A percentile compares a stretch with the other conserved stretches of the same genome.
phyloP scores from a whole-genome alignment of 768 basidiomycete species.

The Calocera cornea region DNA sequence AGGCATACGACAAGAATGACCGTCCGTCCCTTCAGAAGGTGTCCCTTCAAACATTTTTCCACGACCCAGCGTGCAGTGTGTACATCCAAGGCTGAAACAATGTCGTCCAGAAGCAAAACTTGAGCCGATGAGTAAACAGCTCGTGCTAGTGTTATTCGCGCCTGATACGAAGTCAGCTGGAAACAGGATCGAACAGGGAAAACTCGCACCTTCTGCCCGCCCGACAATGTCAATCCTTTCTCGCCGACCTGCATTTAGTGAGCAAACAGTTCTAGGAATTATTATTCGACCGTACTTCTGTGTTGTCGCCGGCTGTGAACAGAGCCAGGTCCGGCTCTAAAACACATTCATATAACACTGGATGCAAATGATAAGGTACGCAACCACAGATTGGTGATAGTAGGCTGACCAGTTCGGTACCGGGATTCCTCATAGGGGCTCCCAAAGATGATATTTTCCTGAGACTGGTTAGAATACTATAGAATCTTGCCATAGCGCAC shows the following conservation, averaged over 20 bases:
- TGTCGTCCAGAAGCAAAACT: slow-evolving; percentile 41
- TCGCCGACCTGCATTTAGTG: slow-evolving; percentile 37
- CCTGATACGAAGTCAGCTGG: too few species aligned
- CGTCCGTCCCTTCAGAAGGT: slow-evolving; percentile 36
- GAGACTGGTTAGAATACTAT: slow-evolving; percentile 16
- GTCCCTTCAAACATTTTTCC: slow-evolving; percentile 35
- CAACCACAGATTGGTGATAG: not conserved
- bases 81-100: slow-evolving; percentile 29
- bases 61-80: slow-evolving; percentile 29
- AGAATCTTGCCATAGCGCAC: not conserved
- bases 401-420: slow-evolving; percentile 17
- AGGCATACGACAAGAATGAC: slow-evolving; percentile 38
- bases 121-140: slow-evolving; percentile 46
- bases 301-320: slow-evolving; percentile 47
- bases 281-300: slow-evolving; percentile 28
- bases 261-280: not conserved
- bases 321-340: slow-evolving; percentile 34
- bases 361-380: not conserved
- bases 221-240: slow-evolving; percentile 47
- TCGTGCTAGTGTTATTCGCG: slow-evolving; percentile 41
- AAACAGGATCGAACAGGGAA: too few species aligned
- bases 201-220: slow-evolving; percentile 36
- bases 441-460: slow-evolving; percentile 27
- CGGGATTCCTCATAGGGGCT: slow-evolving; percentile 19
- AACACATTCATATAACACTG: slow-evolving; percentile 29